A percentile compares a stretch with the other conserved stretches of the same genome.
phyloP scores from a whole-genome alignment of 345 rosid species.

The Linum usitatissimum region DNA sequence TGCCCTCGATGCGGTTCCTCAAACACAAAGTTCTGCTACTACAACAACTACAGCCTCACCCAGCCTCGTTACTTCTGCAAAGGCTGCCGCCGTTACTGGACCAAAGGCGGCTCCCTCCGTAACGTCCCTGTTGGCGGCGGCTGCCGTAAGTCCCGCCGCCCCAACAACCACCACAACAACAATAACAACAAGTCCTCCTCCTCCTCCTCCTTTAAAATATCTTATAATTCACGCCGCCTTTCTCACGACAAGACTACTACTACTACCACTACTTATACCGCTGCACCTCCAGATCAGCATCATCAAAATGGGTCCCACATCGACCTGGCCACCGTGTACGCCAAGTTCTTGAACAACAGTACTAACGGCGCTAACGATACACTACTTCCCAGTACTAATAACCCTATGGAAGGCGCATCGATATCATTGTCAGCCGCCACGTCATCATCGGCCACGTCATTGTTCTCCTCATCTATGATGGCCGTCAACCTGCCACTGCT shows the following conservation, averaged over 20 bases:
- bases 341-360: neutral
- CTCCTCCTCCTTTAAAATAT: neutral
- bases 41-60: neutral
- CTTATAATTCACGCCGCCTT: neutral
- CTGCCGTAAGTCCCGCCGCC: neutral
- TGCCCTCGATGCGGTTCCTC: neutral
- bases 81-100: neutral
- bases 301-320: neutral
- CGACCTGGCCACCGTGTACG: neutral
- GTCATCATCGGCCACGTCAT: no score
- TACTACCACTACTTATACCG: neutral
- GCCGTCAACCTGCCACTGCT: no score
- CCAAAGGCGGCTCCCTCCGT: conserved; percentile 1
- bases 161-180: no score
- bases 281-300: no score
- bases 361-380: neutral
- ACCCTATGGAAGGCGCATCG: no score
- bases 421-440: no score
- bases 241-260: neutral
- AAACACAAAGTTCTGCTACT: neutral
- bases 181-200: neutral
- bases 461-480: no score
- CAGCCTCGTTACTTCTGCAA: neutral
- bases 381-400: no score
- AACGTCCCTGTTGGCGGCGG: neutral